Evolutionary conservation across 345 rosid species (phyloP), one percentile per base, ranked within the genome.

Genomic region (Eucalyptus polybractea): DNA sequence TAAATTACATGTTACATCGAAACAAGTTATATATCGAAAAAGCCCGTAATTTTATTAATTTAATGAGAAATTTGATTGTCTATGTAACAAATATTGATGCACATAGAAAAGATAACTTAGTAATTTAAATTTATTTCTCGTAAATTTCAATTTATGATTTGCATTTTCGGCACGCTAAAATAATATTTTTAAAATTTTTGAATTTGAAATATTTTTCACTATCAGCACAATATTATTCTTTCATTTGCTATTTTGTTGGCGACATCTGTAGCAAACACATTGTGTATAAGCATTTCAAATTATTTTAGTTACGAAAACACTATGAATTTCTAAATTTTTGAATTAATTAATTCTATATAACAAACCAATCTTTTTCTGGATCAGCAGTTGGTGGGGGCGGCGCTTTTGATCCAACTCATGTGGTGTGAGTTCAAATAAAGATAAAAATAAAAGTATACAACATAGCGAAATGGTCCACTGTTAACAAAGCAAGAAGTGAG

Each of bases 1-100:
- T 53, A 0, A 0, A 8, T 19, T 53, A 53, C 1, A 19, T 53
- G 2, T 53, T 4, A 53, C 0, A 3, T 53, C 9, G 2, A 0
- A 53, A 53, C 0, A 53, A 53, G 1, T 53, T 53, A 1, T 19
- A 58, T 25, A 27, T 58, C 7, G 6, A 58, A 58, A 58, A 25
- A 3, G 10, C 14, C 2, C 0, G 15, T 11, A 11, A 2, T 58
- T 58, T 58, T 4, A 10, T 58, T 25, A 58, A 58, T 58, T 58
- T 24, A 25, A 25, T 60, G 3, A 44, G 29, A 58, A 53, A 53
- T 53, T 53, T 53, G 58, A 7, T 19, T 53, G 2, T 53, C 58
- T 56, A 56, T 56, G 62, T 7, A 56, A 56, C 29, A 56, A 56
- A 56, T 56, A 56, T 56, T 24, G 29, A 24, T 24, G 13, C 7